phyloP scores from a whole-genome alignment of 192 early-diverging fungal species.

The Jimgerdemannia lactiflua region DNA sequence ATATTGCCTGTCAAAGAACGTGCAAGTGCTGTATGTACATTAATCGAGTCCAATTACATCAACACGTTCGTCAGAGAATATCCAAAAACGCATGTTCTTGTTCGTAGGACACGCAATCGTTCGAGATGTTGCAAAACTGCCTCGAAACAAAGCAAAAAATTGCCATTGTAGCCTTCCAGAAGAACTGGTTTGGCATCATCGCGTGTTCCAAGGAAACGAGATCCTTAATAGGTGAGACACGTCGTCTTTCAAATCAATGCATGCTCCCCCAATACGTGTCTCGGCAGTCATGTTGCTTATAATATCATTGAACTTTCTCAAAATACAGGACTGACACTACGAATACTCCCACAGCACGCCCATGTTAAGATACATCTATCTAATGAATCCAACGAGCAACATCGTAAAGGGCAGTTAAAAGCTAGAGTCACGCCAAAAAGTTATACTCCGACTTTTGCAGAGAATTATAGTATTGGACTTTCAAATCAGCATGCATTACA shows the following conservation, averaged over 20 bases:
- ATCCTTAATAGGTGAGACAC: neutral
- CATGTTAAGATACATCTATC: too few species aligned
- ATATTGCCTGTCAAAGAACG: neutral
- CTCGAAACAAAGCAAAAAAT: neutral
- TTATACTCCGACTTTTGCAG: neutral
- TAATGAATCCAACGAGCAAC: too few species aligned
- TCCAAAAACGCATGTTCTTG: neutral
- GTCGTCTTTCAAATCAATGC: neutral
- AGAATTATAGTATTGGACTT: neutral
- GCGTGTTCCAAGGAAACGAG: neutral
- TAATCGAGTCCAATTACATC: neutral
- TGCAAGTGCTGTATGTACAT: neutral
- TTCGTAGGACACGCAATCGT: neutral
- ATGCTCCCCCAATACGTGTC: neutral
- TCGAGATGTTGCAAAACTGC: neutral
- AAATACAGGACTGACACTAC: neutral
- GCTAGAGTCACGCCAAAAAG: neutral
- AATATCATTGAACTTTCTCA: neutral
- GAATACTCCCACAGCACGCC: neutral
- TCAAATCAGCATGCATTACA: neutral
- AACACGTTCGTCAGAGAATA: too few species aligned
- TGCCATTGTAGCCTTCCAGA: neutral
- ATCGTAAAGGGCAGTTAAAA: too few species aligned
- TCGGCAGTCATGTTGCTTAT: neutral
- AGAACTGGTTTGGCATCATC: neutral